Percentiles rank a stretch among this genome's conserved stretches.
Conservation (phyloP, 129 eudicot genomes). For the Chrysanthemum makinoi region DNA sequence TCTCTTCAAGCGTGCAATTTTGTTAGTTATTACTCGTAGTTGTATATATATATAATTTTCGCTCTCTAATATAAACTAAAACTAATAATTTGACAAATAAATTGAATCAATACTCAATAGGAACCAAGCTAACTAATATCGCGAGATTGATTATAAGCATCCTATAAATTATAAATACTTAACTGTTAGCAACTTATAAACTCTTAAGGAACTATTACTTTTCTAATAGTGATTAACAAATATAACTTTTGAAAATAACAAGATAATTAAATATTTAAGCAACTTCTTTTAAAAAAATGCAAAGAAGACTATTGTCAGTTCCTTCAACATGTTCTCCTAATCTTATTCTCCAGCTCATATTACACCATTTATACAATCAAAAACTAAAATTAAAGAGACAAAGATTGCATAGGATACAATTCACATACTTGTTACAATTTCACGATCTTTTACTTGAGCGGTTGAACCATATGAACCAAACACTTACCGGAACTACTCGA, state of each 20-base stretch:
- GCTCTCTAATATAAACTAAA: too few species aligned
- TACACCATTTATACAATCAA: constrained; percentile 8
- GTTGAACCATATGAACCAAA: constrained; percentile 97
- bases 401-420: constrained; percentile 4
- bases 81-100: too few species aligned
- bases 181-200: too few species aligned
- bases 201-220: background rate
- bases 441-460: constrained; percentile 80
- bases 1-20: background rate
- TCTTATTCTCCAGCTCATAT: constrained; percentile 42
- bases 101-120: too few species aligned
- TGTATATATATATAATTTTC: too few species aligned
- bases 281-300: too few species aligned
- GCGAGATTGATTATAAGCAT: too few species aligned
- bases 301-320: constrained; percentile 88
- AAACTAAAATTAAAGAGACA: background rate
- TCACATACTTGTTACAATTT: constrained; percentile 84
- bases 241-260: constrained; percentile 48
- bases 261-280: constrained; percentile 79
- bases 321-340: constrained; percentile 94
- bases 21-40: too few species aligned
- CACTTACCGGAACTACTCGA: constrained; percentile 30
- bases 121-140: too few species aligned
- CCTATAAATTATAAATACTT: too few species aligned
- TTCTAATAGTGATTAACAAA: background rate